Percentiles rank a stretch among this genome's conserved stretches.
phyloP scores from a whole-genome alignment of 2,329 filamentous ascomycete genomes.

The Cordyceps militaris region DNA sequence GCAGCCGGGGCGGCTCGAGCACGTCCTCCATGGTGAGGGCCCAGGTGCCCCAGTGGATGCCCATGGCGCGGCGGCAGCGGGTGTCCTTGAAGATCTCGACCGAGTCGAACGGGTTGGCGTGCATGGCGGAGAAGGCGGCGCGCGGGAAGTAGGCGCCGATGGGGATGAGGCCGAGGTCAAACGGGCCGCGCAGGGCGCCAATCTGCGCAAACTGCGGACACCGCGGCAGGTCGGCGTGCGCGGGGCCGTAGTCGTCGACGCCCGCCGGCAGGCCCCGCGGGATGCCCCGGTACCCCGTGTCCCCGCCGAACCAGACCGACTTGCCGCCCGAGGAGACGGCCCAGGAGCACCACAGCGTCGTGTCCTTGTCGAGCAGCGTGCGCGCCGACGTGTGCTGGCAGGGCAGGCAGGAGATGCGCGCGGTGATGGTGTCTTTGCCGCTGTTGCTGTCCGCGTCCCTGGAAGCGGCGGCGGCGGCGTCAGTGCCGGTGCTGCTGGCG shows the following conservation, averaged over 20 bases:
- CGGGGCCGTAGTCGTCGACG: conserved; percentile 63
- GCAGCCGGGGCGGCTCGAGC: conserved; percentile 66
- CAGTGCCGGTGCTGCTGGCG: background rate
- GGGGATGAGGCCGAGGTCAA: conserved; percentile 86
- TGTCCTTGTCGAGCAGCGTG: conserved; percentile 59
- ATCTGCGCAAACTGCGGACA: conserved; percentile 85
- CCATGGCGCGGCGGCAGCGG: conserved; percentile 68
- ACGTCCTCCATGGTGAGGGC: conserved; percentile 79
- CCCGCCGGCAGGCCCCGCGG: conserved; percentile 49
- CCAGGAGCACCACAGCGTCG: conserved; percentile 87
- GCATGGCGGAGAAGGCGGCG: conserved; percentile 68
- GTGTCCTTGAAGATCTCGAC: conserved; percentile 89
- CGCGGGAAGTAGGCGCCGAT: conserved; percentile 83
- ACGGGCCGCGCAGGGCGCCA: conserved; percentile 71
- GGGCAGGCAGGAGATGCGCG: conserved; percentile 70
- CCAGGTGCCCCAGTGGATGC: conserved; percentile 93
- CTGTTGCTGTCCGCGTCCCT: too few species aligned
- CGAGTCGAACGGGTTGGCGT: conserved; percentile 78
- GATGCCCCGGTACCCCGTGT: conserved; percentile 84
- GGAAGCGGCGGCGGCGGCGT: background rate
- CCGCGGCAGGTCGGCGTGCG: conserved; percentile 58
- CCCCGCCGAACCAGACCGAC: conserved; percentile 82
- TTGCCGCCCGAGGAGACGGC: conserved; percentile 64
- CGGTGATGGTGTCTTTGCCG: conserved; percentile 47
- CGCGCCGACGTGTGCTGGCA: conserved; percentile 77